Conservation (phyloP, 345 rosid genomes). For the Populus pruinosa region DNA sequence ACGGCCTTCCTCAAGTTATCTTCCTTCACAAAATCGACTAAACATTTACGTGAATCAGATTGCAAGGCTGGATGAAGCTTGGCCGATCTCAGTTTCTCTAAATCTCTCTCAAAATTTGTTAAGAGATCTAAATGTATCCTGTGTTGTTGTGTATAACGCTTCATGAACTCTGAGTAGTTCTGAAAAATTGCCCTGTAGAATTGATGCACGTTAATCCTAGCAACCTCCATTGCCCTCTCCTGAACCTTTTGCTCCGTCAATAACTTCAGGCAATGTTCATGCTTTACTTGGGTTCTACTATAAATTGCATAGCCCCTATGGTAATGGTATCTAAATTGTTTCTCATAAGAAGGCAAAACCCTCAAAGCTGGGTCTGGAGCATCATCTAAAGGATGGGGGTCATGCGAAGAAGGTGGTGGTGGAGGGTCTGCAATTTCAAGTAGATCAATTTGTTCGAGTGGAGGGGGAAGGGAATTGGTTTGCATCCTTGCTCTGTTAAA, state of each 20-base stretch:
- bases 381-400: slow-evolving; percentile 82
- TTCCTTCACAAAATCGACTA: slow-evolving; percentile 86
- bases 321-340: slow-evolving; percentile 76
- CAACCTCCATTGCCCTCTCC: slow-evolving; percentile 83
- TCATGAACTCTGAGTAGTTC: slow-evolving; percentile 74
- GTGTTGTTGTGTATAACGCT: slow-evolving; percentile 74
- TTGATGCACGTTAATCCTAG: slow-evolving; percentile 76
- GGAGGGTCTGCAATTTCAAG: slow-evolving; percentile 57
- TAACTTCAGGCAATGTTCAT: slow-evolving; percentile 62
- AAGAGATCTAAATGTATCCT: slow-evolving; percentile 72
- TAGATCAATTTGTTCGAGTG: slow-evolving; percentile 53
- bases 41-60: slow-evolving; percentile 45
- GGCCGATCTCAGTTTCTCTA: slow-evolving; percentile 69
- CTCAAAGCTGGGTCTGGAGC: slow-evolving; percentile 88
- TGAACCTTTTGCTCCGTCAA: slow-evolving; percentile 83
- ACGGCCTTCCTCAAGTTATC: slow-evolving; percentile 66
- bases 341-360: slow-evolving; percentile 89
- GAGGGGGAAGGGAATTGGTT: slow-evolving; percentile 55
- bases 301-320: slow-evolving; percentile 57
- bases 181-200: slow-evolving; percentile 72
- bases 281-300: slow-evolving; percentile 49
- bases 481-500: slow-evolving; percentile 77
- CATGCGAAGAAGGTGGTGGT: slow-evolving; percentile 39
- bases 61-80: slow-evolving; percentile 79
- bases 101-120: slow-evolving; percentile 62